These are phyloP conservation scores for Prunus dulcis DNA, from an alignment of 306 rosid species.

Conservation along the genomic window DNA sequence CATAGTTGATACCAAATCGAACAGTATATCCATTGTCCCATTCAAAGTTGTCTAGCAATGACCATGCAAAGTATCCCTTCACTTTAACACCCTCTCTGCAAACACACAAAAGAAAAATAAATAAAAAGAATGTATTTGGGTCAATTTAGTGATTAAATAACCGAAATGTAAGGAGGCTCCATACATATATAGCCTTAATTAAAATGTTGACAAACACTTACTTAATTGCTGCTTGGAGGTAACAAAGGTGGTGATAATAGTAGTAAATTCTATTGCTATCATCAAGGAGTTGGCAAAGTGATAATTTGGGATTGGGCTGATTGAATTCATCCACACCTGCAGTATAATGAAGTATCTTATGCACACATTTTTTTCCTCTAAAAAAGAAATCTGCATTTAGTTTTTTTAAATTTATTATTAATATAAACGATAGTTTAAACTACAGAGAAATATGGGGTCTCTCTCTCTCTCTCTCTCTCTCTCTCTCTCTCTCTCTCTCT, in stretches of 20 bases:
- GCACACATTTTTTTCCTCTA: no score
- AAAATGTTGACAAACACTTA: slow-evolving; percentile 20
- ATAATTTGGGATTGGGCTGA: slow-evolving; percentile 24
- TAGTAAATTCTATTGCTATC: slow-evolving; percentile 47
- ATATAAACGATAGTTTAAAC: no score
- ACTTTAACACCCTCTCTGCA: slow-evolving; percentile 56
- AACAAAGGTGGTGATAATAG: slow-evolving; percentile 32
- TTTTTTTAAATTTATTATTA: no score
- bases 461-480: no score
- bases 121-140: background rate
- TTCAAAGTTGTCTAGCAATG: slow-evolving; percentile 61
- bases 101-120: background rate
- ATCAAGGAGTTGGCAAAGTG: slow-evolving; percentile 3
- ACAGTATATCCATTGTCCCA: slow-evolving; percentile 47
- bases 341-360: background rate
- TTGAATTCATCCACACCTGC: slow-evolving; percentile 55
- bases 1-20: slow-evolving; percentile 58
- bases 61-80: slow-evolving; percentile 71
- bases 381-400: no score
- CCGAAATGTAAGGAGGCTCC: background rate
- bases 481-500: no score
- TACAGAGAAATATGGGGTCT: no score
- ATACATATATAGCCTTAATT: background rate
- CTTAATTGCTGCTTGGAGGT: slow-evolving; percentile 20
- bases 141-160: no score